A percentile compares a stretch with the other conserved stretches of the same genome.
These are phyloP conservation scores for Boletales sp. DNA, from an alignment of 768 basidiomycete species.

Conservation along the genomic window DNA sequence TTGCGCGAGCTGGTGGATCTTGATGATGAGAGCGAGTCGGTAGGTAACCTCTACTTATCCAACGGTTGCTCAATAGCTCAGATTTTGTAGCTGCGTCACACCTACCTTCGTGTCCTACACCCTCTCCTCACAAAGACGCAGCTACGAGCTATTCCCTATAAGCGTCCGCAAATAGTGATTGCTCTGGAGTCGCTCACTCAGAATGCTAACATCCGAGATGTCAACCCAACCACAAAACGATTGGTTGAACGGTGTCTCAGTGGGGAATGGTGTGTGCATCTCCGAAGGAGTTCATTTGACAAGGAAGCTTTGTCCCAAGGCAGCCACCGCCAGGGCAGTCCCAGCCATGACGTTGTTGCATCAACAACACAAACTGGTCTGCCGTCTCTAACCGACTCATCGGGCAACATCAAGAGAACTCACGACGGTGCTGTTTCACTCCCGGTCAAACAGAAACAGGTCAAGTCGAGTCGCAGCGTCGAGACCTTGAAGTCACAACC, in stretches of 20 bases:
- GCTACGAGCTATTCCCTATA: conserved; percentile 80
- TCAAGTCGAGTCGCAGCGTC: conserved; percentile 66
- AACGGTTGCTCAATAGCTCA: conserved; percentile 2
- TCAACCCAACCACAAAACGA: conserved; percentile 83
- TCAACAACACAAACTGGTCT: conserved; percentile 30
- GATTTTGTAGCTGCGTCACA: conserved; percentile 75
- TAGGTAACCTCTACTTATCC: conserved; percentile 37
- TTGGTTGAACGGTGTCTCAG: conserved; percentile 88
- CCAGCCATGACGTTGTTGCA: conserved; percentile 41
- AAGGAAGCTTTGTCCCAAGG: conserved; percentile 26
- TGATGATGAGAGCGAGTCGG: conserved; percentile 91
- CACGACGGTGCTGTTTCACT: conserved; percentile 17
- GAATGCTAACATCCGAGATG: conserved; percentile 73
- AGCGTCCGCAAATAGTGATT: conserved; percentile 84
- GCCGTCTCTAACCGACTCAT: conserved; percentile 1
- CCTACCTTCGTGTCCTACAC: conserved; percentile 93
- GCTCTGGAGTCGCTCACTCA: conserved; percentile 75
- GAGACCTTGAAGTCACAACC: conserved; percentile 47
- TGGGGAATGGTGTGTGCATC: conserved; percentile 82
- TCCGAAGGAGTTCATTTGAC: conserved; percentile 41
- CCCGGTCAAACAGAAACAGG: conserved; percentile 35
- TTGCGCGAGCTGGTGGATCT: conserved; percentile 90
- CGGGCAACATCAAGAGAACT: conserved; percentile 12
- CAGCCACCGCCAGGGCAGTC: conserved; percentile 37
- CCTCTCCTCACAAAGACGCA: conserved; percentile 95